Evolutionary conservation across 2,329 filamentous ascomycete genomes (phyloP).

Genomic region (Delphinella strobiligena): DNA sequence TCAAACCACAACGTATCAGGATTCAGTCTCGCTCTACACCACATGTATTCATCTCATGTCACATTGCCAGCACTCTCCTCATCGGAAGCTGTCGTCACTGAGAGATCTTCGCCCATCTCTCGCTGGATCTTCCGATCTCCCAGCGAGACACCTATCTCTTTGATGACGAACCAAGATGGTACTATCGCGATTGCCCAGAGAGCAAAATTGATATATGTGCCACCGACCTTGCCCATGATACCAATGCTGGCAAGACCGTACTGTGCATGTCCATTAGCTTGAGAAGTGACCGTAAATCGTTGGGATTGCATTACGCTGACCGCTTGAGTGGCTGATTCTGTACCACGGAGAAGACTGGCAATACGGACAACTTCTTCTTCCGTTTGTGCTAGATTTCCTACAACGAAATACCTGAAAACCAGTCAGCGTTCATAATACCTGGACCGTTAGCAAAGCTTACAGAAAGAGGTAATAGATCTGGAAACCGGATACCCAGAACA

Average conservation of each 20-base stretch:
- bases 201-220: slow-evolving; percentile 58
- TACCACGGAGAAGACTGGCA: slow-evolving; percentile 55
- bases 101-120: too few relatives aligned
- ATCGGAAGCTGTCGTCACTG: too few relatives aligned
- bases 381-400: slow-evolving; percentile 50
- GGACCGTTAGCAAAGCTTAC: slow-evolving; percentile 32
- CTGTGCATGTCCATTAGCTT: slow-evolving; percentile 13
- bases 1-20: too few relatives aligned
- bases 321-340: slow-evolving; percentile 62
- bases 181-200: slow-evolving; percentile 53
- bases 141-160: slow-evolving; percentile 35
- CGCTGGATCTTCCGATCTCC: slow-evolving; percentile 1
- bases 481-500: slow-evolving; percentile 56
- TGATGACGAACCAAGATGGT: slow-evolving; percentile 56
- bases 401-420: slow-evolving; percentile 54
- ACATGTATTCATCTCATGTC: too few relatives aligned
- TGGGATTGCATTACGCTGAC: slow-evolving; percentile 38
- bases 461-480: slow-evolving; percentile 64
- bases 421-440: too few relatives aligned
- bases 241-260: slow-evolving; percentile 54
- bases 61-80: too few relatives aligned
- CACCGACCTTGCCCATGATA: slow-evolving; percentile 53
- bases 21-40: too few relatives aligned
- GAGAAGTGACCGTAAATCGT: neutral
- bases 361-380: slow-evolving; percentile 56